A percentile compares a stretch with the other conserved stretches of the same genome.
Conservation (phyloP, 768 basidiomycete species). For the Podaxis sp. region DNA sequence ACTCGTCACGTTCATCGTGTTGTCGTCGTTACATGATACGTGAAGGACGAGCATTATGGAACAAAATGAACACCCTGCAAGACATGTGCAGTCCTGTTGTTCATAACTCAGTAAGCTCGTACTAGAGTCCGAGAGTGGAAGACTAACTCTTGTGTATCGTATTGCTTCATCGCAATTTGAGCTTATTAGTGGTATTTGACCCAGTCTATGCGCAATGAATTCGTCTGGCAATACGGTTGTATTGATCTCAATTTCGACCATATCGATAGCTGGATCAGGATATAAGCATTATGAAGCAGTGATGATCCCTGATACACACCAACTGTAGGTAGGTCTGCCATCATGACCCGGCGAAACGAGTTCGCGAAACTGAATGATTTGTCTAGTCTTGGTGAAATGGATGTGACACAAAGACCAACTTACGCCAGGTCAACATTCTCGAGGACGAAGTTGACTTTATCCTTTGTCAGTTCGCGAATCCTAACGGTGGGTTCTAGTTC, state of each 20-base stretch:
- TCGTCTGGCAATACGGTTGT: constrained; percentile 95
- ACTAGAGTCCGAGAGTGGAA: constrained; percentile 9
- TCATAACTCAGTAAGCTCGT: constrained; percentile 3
- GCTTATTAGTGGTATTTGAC: constrained; percentile 89
- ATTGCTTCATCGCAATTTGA: constrained; percentile 88
- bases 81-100: constrained; percentile 88
- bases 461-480: constrained; percentile 82
- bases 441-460: constrained; percentile 87
- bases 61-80: constrained; percentile 82
- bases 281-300: neutral
- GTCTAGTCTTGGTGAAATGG: constrained; percentile 17
- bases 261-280: constrained; percentile 81
- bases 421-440: constrained; percentile 97
- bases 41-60: constrained; percentile 81
- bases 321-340: constrained; percentile 95
- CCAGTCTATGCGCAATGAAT: constrained; percentile 94
- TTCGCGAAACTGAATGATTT: constrained; percentile 77
- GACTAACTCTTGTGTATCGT: constrained; percentile 67
- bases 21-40: constrained; percentile 68
- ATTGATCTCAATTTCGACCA: constrained; percentile 90
- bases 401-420: constrained; percentile 29
- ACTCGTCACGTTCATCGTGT: constrained; percentile 85
- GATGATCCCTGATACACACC: constrained; percentile 52
- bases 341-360: constrained; percentile 89
- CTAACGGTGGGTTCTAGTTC: constrained; percentile 70